Percentiles rank a stretch among this genome's conserved stretches.
phyloP scores from a whole-genome alignment of 495 filamentous ascomycete species.

The Bathelium albidoporum region DNA sequence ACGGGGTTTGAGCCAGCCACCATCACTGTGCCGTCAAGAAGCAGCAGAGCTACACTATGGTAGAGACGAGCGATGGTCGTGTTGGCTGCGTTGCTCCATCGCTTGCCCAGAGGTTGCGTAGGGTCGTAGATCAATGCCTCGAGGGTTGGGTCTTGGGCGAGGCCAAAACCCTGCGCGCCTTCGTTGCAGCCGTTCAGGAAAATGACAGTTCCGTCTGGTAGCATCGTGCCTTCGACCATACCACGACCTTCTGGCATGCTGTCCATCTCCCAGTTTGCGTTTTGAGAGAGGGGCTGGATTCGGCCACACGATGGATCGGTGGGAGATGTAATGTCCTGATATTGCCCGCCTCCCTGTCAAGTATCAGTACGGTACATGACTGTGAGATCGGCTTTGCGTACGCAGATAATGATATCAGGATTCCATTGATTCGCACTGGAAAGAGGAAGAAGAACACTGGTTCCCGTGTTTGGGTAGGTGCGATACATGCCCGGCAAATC shows the following conservation, averaged over 20 bases:
- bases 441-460: slow-evolving; percentile 48
- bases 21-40: slow-evolving; percentile 50
- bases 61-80: slow-evolving; percentile 47
- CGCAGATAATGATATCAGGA: slow-evolving; percentile 49
- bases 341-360: slow-evolving; percentile 42
- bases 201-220: slow-evolving; percentile 51
- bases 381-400: background rate
- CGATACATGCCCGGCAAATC: slow-evolving; percentile 50
- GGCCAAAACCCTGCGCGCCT: slow-evolving; percentile 51
- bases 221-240: slow-evolving; percentile 50
- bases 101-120: slow-evolving; percentile 36
- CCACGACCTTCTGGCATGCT: slow-evolving; percentile 51
- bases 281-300: slow-evolving; percentile 41
- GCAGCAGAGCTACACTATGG: slow-evolving; percentile 46
- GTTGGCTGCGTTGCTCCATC: slow-evolving; percentile 41
- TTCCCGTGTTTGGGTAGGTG: slow-evolving; percentile 56
- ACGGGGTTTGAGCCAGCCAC: slow-evolving; percentile 50
- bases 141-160: slow-evolving; percentile 43
- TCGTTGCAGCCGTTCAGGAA: slow-evolving; percentile 48
- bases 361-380: background rate
- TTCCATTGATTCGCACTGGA: slow-evolving; percentile 42
- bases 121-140: slow-evolving; percentile 51
- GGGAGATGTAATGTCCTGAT: slow-evolving; percentile 51
- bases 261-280: slow-evolving; percentile 52
- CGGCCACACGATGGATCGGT: slow-evolving; percentile 51